phyloP scores from a whole-genome alignment of 371 early-diverging fungal species.

The Zopfochytrium polystomum region DNA sequence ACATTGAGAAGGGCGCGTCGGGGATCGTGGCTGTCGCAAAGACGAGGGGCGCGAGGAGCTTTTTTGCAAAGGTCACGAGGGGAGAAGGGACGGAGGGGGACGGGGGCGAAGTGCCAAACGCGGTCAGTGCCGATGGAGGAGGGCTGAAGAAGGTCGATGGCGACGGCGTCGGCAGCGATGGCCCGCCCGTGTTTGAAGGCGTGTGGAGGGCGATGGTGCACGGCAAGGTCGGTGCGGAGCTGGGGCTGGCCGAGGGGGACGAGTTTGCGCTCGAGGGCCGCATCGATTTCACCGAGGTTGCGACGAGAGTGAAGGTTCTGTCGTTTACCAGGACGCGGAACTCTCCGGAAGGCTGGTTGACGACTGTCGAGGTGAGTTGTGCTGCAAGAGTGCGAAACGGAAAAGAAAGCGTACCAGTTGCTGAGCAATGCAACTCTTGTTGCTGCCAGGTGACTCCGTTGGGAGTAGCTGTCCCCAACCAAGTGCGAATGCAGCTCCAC shows the following conservation, averaged over 20 bases:
- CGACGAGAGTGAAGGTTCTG: constrained; percentile 13
- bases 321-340: constrained; percentile 20
- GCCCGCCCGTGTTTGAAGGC: constrained; percentile 5
- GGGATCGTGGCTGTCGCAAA: too few relatives aligned
- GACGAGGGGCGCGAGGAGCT: too few relatives aligned
- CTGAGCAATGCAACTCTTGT: not conserved
- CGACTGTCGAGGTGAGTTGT: constrained; percentile 20
- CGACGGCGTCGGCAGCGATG: not conserved
- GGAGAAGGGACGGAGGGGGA: too few relatives aligned
- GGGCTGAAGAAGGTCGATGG: too few relatives aligned
- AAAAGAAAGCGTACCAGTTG: too few relatives aligned
- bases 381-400: too few relatives aligned
- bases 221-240: constrained; percentile 14
- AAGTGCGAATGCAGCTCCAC: constrained; percentile 18
- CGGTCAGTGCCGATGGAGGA: too few relatives aligned
- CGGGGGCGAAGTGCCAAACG: too few relatives aligned
- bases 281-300: constrained; percentile 5
- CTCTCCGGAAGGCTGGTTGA: constrained; percentile 17
- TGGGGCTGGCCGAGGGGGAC: constrained; percentile 13
- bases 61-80: too few relatives aligned
- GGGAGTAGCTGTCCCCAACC: not conserved
- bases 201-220: constrained; percentile 15
- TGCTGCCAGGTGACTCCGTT: constrained; percentile 16
- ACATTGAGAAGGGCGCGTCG: too few relatives aligned
- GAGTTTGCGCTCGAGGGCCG: constrained; percentile 9